Evolutionary conservation across 2,329 filamentous ascomycete genomes (phyloP), one percentile per base, ranked within the genome.

Genomic region (Septoria petroselini): DNA sequence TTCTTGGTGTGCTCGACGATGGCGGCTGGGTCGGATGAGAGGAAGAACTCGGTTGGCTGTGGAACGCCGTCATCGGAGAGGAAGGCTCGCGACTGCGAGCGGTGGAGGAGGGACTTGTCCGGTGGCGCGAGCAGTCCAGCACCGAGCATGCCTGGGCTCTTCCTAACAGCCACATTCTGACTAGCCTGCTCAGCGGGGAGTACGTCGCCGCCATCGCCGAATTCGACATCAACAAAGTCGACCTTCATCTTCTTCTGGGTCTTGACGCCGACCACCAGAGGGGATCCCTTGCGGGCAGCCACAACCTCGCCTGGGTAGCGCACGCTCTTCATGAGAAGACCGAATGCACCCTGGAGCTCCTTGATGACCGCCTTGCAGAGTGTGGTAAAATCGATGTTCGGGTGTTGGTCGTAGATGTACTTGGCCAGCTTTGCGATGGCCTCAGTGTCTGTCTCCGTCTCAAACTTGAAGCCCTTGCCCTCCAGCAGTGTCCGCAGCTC

Each of bases 1-100:
- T 97, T 98, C 83, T 98, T 98, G 71, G 93, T 98, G 81, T 98
- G 93, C 80, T 98, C 93, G 62, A 98, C 87, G 66, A 98, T 96
- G 66, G 93, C 91, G 34, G 93, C 96, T 14, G 93, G 93, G 73
- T 98, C 93, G 52, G 93, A 98, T 52, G 93, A 98, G 61, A 98
- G 83, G 83, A 97, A 98, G 79, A 98, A 98, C 73, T 98, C 93
- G 65, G 91, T 91, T 57, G 93, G 91, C 82, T 97, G 95, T 61
- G 93, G 93, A 72, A 91, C 86, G 71, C 93, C 93, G 72, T 98
- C 93, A 68, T 98, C 93, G 48, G 91, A 97, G 77, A 98, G 88
- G 81, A 98, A 98, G 58, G 93, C 93, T 62, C 93, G 90, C 38
- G 93, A 98, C 76, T 98, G 93, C 46, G 93, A 97, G 72, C 93